Evolutionary conservation across 1,139 yeast species (phyloP), one percentile per base, ranked within the genome.

Genomic region (Hyphopichia wangnamkhiaoensis): DNA sequence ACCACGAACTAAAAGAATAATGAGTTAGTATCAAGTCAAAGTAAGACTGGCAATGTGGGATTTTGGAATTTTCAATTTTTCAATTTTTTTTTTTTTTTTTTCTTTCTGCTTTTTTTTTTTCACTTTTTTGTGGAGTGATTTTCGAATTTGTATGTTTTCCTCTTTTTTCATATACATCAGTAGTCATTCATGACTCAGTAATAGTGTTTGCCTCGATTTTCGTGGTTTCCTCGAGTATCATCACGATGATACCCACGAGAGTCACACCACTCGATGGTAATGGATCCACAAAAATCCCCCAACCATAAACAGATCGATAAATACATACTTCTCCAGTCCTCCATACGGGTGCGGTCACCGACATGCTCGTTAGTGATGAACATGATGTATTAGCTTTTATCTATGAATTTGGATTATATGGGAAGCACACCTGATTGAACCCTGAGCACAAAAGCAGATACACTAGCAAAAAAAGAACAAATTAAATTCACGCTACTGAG

Each of bases 321-420:
- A 25, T 47, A 71, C 75, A 59, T 76, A 69, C 79, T 84, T 80
- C 96, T 83, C 95, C 95, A 88, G 68, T 89, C 96, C 66, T 89
- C 96, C 58, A 86, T 64, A 51, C 93, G 79, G 47, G 78, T 58
- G 63, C 94, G 80, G 68, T 88, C 95, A 42, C 96, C 96, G 44
- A 82, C 75, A 64, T 87, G 76, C 31, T 82, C 84, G 73, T 89
- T 89, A 54, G 84, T 78, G 56, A 86, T 82, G 77, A 87, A 89
- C 96, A 88, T 88, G 52, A 52, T 21, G 7, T 21, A n/a, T 21
- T 21, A 7, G 7, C 10, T 21, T 21, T 21, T 10, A 21, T 7
- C 24, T 7, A 21, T 10, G 7, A 21, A 21, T 21, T 7, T 21
- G 24, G 24, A 7, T 21, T 10, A 21, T 10, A 21, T 7, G 10